Conservation (phyloP, 2,329 filamentous ascomycete genomes). For the Gaeumannomyces sp. region DNA sequence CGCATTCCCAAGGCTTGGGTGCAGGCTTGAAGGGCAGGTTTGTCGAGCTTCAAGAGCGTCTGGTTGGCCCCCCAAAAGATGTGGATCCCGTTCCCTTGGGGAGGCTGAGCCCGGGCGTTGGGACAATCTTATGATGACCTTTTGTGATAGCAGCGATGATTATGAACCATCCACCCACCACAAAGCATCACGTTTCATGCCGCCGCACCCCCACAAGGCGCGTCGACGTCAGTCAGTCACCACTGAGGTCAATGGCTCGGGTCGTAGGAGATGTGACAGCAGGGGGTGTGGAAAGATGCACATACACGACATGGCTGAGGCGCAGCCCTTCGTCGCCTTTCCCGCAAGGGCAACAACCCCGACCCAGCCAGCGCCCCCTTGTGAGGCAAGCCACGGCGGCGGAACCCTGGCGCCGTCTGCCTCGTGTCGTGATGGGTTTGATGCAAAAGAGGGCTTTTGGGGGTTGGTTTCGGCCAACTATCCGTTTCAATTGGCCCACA, state of each 20-base stretch:
- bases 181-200: too few relatives aligned
- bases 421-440: background rate
- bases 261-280: too few relatives aligned
- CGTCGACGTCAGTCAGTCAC: background rate
- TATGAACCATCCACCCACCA: background rate
- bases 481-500: background rate
- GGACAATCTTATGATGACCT: background rate
- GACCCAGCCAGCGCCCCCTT: background rate
- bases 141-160: background rate
- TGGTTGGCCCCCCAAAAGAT: background rate
- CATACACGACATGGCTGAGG: background rate
- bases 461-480: background rate
- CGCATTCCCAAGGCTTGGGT: too few relatives aligned
- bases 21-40: too few relatives aligned
- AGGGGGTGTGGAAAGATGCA: background rate
- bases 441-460: too few relatives aligned
- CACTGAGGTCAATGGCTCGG: too few relatives aligned
- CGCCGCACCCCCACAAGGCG: background rate
- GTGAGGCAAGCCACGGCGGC: background rate
- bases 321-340: background rate
- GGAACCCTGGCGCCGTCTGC: background rate
- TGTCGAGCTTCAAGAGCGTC: too few relatives aligned
- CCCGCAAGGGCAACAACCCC: background rate
- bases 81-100: too few relatives aligned
- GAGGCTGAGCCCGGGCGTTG: too few relatives aligned